Conservation (phyloP, 805 yeast genomes). For the Schwanniomyces polymorphus region DNA sequence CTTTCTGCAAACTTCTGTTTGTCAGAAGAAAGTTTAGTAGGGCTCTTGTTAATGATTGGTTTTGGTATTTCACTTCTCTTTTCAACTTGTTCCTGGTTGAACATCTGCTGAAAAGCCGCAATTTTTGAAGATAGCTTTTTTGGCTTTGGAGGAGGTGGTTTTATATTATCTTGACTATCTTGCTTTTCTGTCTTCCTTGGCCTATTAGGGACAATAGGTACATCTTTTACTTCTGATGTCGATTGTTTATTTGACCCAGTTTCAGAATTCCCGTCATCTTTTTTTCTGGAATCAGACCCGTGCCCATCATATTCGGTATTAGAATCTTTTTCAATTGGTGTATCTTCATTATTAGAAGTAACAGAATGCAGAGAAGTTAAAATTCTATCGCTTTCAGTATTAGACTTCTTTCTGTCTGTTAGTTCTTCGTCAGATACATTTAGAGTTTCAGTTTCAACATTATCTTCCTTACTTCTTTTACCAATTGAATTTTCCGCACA, state of each 20-base stretch:
- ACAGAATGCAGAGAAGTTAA: too few species aligned
- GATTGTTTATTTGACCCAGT: background rate
- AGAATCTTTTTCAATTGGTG: too few species aligned
- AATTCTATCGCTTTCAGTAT: too few species aligned
- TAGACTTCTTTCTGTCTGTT: too few species aligned
- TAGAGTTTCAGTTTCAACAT: too few species aligned
- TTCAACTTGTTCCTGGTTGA: conserved; percentile 38
- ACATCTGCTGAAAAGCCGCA: conserved; percentile 80
- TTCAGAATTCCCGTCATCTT: background rate
- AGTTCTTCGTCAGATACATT: too few species aligned
- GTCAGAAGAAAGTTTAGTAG: conserved; percentile 30
- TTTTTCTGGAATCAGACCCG: background rate
- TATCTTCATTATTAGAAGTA: too few species aligned
- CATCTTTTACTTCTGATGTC: background rate
- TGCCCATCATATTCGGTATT: too few species aligned
- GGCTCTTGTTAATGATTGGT: conserved; percentile 1
- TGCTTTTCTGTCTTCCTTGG: conserved; percentile 1
- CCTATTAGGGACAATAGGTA: conserved; percentile 8
- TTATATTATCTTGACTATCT: background rate
- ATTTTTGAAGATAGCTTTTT: conserved; percentile 76
- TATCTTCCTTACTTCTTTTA: too few species aligned
- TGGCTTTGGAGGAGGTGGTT: conserved; percentile 58
- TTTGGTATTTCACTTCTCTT: conserved; percentile 6
- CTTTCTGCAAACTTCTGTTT: conserved; percentile 54
- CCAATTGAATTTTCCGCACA: too few species aligned